These are phyloP conservation scores for Pythium brassicae DNA, from an alignment of 352 stramenopile species.

Conservation along the genomic window DNA sequence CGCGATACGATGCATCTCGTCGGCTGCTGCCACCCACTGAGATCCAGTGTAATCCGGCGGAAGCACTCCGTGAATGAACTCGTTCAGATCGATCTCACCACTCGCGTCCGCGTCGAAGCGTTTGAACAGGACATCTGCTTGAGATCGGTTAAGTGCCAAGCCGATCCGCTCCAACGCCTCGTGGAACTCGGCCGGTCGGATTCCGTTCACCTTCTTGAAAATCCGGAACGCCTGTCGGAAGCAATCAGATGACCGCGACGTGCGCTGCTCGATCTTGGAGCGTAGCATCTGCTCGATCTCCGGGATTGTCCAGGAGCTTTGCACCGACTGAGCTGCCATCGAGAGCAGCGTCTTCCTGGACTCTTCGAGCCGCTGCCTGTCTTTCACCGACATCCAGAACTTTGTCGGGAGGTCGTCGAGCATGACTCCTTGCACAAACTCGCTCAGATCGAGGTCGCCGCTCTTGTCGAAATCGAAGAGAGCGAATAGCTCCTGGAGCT, in stretches of 20 bases:
- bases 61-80: conserved; percentile 77
- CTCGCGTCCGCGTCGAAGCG: conserved; percentile 72
- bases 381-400: conserved; percentile 50
- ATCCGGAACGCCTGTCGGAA: conserved; percentile 78
- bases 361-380: conserved; percentile 53
- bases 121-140: conserved; percentile 59
- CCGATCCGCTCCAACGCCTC: conserved; percentile 50
- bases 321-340: conserved; percentile 65
- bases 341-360: conserved; percentile 39
- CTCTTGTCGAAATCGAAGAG: conserved; percentile 77
- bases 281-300: conserved; percentile 80
- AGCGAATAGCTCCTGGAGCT: conserved; percentile 57
- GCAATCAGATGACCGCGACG: conserved; percentile 69
- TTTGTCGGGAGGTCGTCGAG: conserved; percentile 61
- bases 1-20: conserved; percentile 63
- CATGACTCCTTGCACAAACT: conserved; percentile 78
- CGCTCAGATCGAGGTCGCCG: conserved; percentile 72
- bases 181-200: conserved; percentile 70
- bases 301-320: conserved; percentile 64
- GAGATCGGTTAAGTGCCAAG: conserved; percentile 39
- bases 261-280: conserved; percentile 81
- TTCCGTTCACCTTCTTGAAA: conserved; percentile 84
- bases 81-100: conserved; percentile 73
- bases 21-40: conserved; percentile 72
- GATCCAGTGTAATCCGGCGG: conserved; percentile 67